These are phyloP conservation scores for Serpula lacrymans DNA, from an alignment of 768 basidiomycete genomes.

Conservation along the genomic window DNA sequence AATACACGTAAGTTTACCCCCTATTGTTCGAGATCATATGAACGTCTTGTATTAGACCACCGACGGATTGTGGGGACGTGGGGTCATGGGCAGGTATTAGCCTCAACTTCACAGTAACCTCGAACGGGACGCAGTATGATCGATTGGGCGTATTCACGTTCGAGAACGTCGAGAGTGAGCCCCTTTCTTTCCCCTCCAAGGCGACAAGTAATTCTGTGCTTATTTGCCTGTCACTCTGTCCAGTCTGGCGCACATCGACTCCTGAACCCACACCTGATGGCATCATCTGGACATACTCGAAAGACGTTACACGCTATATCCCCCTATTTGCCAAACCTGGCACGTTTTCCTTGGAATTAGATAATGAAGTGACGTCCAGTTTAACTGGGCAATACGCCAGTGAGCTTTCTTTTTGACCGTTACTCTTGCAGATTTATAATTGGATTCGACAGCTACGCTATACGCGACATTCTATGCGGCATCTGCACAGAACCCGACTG, in stretches of 20 bases:
- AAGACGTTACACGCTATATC: slow-evolving; percentile 71
- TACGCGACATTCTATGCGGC: slow-evolving; percentile 72
- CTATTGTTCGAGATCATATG: not conserved
- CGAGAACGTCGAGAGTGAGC: slow-evolving; percentile 72
- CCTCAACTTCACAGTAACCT: slow-evolving; percentile 74
- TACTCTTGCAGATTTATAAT: slow-evolving; percentile 1
- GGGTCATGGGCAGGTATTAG: slow-evolving; percentile 76
- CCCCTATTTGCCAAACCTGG: slow-evolving; percentile 69
- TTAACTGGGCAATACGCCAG: slow-evolving; percentile 71
- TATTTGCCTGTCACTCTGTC: not conserved
- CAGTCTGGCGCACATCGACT: slow-evolving; percentile 80
- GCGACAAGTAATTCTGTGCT: not conserved
- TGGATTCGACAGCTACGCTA: slow-evolving; percentile 53
- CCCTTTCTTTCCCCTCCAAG: not conserved
- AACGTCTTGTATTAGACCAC: slow-evolving; percentile 45
- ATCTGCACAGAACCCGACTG: slow-evolving; percentile 51
- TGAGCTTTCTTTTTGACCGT: slow-evolving; percentile 23
- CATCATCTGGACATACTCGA: slow-evolving; percentile 76
- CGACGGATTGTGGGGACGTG: slow-evolving; percentile 62
- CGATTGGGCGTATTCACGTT: slow-evolving; percentile 71
- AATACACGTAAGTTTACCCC: slow-evolving; percentile 46
- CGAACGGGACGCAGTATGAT: slow-evolving; percentile 76
- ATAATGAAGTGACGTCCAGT: slow-evolving; percentile 59
- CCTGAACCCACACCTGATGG: slow-evolving; percentile 69
- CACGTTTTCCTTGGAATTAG: slow-evolving; percentile 67